Base-by-base conservation (phyloP, 2,329 filamentous ascomycete genomes). In the Alternaria viburni region DNA sequence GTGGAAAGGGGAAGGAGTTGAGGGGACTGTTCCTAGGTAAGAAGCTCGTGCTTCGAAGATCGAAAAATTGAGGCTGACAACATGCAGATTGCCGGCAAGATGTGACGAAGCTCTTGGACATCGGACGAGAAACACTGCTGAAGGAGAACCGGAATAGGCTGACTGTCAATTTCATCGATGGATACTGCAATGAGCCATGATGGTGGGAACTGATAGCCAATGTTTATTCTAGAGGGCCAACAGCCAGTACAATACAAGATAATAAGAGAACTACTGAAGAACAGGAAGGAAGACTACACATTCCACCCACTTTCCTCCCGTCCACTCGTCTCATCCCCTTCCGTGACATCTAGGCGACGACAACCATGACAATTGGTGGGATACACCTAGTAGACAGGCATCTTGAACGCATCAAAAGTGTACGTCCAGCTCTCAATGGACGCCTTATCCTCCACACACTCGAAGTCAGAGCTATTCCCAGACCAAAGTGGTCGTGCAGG, bases 401-500 rank as follows among this genome's bases (percentile, higher is more conserved):
- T 13, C 56, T 81, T 79, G 57, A 79, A 81, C 13, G 79, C 79
- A 68, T 77, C 71, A 36, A 83, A 76, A 12, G 74, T 73, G 36
- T 82, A 82, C 19, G 72, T 75, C 79, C 80, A 83, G 41, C 72
- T 80, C 30, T 82, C 76, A 49, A 81, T 71, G 4, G 75, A 79
- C n/a, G 67, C 69, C 70, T 80, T 65, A 57, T 83, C 81, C 36
- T 74, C 70, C 0, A 80, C 76, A 68, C 81, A 84, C 11, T 78
- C 73, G 28, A 82, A 76, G 0, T 69, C 71, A 1, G 75, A 72
- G 51, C 81, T 79, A 5, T 69, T 71, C 1, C 69, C 71, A 1
- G 55, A 30, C 81, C 83, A 84, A 15, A 81, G 28, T 6, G 82
- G 83, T 19, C 83, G 74, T 23, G 64, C 19, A 30, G 83, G 83